Percentiles rank a stretch among this genome's conserved stretches.
Evolutionary conservation across 1,284 basidiomycete genomes (phyloP).

Genomic region (Sporisorium sorghi): DNA sequence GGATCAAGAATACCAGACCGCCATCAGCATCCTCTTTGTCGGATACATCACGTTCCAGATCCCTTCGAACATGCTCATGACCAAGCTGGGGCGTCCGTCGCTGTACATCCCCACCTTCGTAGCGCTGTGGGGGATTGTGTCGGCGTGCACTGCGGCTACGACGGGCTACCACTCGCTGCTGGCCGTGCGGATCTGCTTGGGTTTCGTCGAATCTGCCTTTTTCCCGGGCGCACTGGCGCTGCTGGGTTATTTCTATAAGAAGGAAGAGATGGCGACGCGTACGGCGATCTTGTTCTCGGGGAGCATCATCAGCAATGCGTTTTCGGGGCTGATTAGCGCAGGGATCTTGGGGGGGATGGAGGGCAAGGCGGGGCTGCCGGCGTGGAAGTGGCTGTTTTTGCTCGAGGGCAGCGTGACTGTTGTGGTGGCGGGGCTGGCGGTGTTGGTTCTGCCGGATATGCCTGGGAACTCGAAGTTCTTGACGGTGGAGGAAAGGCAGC

Average conservation of each 20-base stretch:
- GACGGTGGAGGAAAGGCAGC: slow-evolving; percentile 35
- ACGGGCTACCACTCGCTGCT: slow-evolving; percentile 62
- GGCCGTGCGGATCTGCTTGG: slow-evolving; percentile 67
- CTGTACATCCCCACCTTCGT: slow-evolving; percentile 59
- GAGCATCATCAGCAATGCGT: slow-evolving; percentile 58
- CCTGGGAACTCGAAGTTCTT: slow-evolving; percentile 54
- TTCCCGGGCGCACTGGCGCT: slow-evolving; percentile 67
- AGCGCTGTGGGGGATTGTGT: slow-evolving; percentile 59
- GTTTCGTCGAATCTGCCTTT: slow-evolving; percentile 60
- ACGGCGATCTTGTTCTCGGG: slow-evolving; percentile 68
- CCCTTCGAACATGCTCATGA: slow-evolving; percentile 72
- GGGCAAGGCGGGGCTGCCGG: slow-evolving; percentile 26
- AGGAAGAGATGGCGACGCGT: slow-evolving; percentile 67
- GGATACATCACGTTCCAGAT: slow-evolving; percentile 84
- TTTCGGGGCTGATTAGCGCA: slow-evolving; percentile 54
- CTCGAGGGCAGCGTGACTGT: slow-evolving; percentile 52
- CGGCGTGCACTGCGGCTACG: slow-evolving; percentile 59
- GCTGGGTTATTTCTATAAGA: slow-evolving; percentile 68
- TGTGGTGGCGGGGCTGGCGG: slow-evolving; percentile 28
- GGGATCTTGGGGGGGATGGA: slow-evolving; percentile 50
- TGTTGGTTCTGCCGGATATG: slow-evolving; percentile 54
- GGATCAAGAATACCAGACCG: slow-evolving; percentile 69
- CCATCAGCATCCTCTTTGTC: slow-evolving; percentile 80
- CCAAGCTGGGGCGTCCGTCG: slow-evolving; percentile 62
- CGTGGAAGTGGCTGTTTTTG: slow-evolving; percentile 66